phyloP scores from a whole-genome alignment of 2,329 filamentous ascomycete species.

The Stagonosporopsis chrysanthemi region DNA sequence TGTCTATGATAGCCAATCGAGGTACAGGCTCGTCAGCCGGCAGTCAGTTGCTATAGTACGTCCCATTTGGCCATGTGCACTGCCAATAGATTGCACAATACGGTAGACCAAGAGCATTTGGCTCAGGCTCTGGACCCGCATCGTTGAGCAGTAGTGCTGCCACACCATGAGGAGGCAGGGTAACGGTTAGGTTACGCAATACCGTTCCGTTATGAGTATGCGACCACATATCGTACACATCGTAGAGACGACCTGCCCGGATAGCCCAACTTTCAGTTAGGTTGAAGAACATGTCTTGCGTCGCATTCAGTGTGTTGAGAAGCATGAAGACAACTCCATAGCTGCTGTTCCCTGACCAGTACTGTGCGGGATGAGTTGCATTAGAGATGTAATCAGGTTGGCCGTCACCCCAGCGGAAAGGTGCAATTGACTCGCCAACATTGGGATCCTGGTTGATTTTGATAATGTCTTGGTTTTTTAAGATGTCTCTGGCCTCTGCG shows the following conservation, averaged over 20 bases:
- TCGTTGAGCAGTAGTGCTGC: slow-evolving; percentile 23
- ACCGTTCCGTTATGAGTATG: slow-evolving; percentile 21
- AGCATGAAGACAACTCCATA: slow-evolving; percentile 28
- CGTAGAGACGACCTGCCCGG: slow-evolving; percentile 17
- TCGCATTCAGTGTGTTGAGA: slow-evolving; percentile 19
- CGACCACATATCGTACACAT: slow-evolving; percentile 26
- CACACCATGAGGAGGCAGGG: slow-evolving; percentile 21
- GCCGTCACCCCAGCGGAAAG: slow-evolving; percentile 56
- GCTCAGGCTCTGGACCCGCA: slow-evolving; percentile 21
- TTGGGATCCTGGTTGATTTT: slow-evolving; percentile 54
- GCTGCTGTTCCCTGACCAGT: slow-evolving; percentile 26
- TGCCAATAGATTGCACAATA: slow-evolving; percentile 24
- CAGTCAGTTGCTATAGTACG: slow-evolving; percentile 23
- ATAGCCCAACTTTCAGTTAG: slow-evolving; percentile 26
- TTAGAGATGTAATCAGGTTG: slow-evolving; percentile 58
- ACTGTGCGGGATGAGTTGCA: slow-evolving; percentile 27
- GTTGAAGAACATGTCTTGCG: slow-evolving; percentile 31
- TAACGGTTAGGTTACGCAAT: slow-evolving; percentile 19
- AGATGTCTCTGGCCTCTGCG: slow-evolving; percentile 46
- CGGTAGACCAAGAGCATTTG: slow-evolving; percentile 8
- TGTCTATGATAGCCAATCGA: not conserved
- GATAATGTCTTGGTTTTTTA: slow-evolving; percentile 50
- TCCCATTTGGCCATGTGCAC: slow-evolving; percentile 24
- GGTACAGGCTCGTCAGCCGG: not conserved
- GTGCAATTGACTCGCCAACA: slow-evolving; percentile 47